A percentile compares a stretch with the other conserved stretches of the same genome.
Evolutionary conservation across 2,329 filamentous ascomycete genomes (phyloP).

Genomic region (Cryphonectria japonica): DNA sequence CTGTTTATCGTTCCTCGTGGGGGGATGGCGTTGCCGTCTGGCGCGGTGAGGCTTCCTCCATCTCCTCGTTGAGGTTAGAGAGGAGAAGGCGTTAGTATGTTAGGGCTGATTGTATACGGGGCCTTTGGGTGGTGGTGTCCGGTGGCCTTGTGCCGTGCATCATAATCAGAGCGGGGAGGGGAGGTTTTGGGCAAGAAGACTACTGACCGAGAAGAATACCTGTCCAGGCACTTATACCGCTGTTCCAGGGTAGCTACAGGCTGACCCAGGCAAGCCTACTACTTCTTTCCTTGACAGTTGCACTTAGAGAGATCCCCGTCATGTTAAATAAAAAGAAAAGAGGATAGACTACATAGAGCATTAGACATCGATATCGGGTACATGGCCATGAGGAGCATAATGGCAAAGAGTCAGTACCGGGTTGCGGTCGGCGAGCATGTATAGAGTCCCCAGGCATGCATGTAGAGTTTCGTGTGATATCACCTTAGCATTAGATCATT

Average conservation of each 20-base stretch:
- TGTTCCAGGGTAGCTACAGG: too few species aligned
- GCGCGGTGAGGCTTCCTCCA: constrained; percentile 46
- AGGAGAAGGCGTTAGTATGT: not conserved
- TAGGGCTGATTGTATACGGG: not conserved
- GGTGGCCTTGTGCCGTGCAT: not conserved
- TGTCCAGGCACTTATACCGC: not conserved
- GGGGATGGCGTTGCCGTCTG: constrained; percentile 44
- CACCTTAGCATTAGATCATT: too few species aligned
- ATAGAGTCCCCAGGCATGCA: too few species aligned
- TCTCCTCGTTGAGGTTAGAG: not conserved
- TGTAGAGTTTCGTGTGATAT: too few species aligned
- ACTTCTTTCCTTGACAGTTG: not conserved
- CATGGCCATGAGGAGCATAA: too few species aligned
- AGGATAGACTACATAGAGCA: too few species aligned
- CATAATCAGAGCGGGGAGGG: too few species aligned
- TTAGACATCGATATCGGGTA: too few species aligned
- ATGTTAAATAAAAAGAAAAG: too few species aligned
- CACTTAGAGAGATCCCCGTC: not conserved
- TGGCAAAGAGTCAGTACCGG: too few species aligned
- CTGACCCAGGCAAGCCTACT: not conserved
- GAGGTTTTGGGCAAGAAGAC: too few species aligned
- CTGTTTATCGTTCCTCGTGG: constrained; percentile 63
- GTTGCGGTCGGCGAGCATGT: too few species aligned
- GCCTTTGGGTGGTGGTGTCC: not conserved
- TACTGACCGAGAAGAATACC: not conserved